Base-by-base conservation (phyloP, 345 rosid species). In the Dipteronia dyeriana region DNA sequence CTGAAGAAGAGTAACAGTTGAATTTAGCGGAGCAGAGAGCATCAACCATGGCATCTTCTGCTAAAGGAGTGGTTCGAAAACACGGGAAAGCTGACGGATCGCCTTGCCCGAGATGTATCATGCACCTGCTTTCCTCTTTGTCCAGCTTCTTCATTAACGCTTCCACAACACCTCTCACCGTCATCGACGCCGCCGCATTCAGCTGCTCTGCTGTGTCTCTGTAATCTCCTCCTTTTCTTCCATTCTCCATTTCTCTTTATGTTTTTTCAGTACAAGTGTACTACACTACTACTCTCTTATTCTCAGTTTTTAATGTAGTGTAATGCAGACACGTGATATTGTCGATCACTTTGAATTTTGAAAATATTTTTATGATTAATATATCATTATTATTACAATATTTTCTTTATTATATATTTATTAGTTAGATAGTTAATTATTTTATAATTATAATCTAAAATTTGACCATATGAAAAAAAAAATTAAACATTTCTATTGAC, bases 81-180 rank as follows among this genome's bases (percentile, higher is more conserved):
- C 84, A 73, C 0, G 89, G 85, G 47, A 78, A 90, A 3, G 73
- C 74, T 16, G 92, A 86, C 12, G 96, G 91, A 54, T 90, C 88
- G 12, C 96, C 96, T 29, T 82, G 87, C 70, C 77, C 88, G 0
- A 91, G 86, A 39, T 80, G 80, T 9, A 88, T 76, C 5, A 75
- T 70, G 5, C 74, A 23, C 71, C 89, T 82, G 10, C 14, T 41
- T 54, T 87, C 87, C 31, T 79, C 79, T 41, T 68, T 9, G 78
- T 83, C 66, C 61, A 88, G 76, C 54, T 81, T 84, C 11, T 26
- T 53, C 31, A 7, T 61, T 8, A 87, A 26, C 54, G 45, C 31
- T 29, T 49, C 66, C 25, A 79, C 68, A 45, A 78, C 77, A 5
- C 64, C 78, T 14, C 85, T 80, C 47, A 85, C 26, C 38, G 67